Conservation (phyloP, 345 rosid genomes). For the Crucihimalaya himalaica region DNA sequence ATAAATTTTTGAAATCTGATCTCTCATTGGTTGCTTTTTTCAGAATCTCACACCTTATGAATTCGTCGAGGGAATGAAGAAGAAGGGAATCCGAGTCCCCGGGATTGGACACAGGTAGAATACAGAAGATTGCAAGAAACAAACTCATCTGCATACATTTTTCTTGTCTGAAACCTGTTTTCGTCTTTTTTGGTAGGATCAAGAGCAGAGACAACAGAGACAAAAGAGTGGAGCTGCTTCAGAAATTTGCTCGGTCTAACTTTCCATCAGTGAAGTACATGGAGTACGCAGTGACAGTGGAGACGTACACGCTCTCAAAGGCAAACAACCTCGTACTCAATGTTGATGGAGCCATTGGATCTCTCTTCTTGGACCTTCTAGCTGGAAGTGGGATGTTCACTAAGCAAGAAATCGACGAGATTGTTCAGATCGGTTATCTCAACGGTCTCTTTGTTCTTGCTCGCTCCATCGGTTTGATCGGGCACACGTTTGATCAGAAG, state of each 20-base stretch:
- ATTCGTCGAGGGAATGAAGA: constrained; percentile 94
- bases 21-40: constrained; percentile 24
- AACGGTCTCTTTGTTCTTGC: constrained; percentile 92
- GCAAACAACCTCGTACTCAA: constrained; percentile 86
- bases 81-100: constrained; percentile 98
- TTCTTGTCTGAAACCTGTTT: neutral
- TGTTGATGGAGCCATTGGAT: constrained; percentile 89
- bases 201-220: constrained; percentile 99
- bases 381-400: constrained; percentile 92
- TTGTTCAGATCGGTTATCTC: constrained; percentile 82
- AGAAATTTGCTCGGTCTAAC: constrained; percentile 79
- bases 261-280: constrained; percentile 95
- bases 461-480: constrained; percentile 87
- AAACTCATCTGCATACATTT: neutral
- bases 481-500: constrained; percentile 98
- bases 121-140: neutral
- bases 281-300: constrained; percentile 91
- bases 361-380: constrained; percentile 96
- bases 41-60: constrained; percentile 93
- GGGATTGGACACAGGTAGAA: constrained; percentile 95
- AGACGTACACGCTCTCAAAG: constrained; percentile 85
- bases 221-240: constrained; percentile 93
- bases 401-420: constrained; percentile 93
- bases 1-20: constrained; percentile 19
- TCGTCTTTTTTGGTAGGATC: constrained; percentile 53